Evolutionary conservation across 2,329 filamentous ascomycete genomes (phyloP).

Genomic region (Colletotrichum eremochloae): DNA sequence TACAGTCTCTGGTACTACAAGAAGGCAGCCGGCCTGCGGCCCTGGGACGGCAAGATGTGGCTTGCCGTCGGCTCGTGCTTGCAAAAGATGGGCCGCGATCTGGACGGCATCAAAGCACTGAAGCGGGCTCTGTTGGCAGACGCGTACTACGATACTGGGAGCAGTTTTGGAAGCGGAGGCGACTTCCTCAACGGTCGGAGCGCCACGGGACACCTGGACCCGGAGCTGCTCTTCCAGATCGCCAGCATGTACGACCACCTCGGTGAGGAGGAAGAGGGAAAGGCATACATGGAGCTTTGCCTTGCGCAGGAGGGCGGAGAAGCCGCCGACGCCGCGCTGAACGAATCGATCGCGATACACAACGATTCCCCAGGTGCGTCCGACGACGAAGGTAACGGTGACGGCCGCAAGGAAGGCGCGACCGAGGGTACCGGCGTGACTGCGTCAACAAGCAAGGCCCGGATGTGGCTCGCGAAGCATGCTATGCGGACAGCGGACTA

Average conservation of each 20-base stretch:
- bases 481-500: slow-evolving; percentile 84
- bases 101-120: slow-evolving; percentile 94
- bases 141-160: slow-evolving; percentile 81
- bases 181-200: slow-evolving; percentile 63
- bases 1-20: slow-evolving; percentile 99
- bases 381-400: slow-evolving; percentile 51
- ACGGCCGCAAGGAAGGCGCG: slow-evolving; percentile 47
- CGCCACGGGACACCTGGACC: slow-evolving; percentile 77
- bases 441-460: slow-evolving; percentile 88
- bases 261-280: slow-evolving; percentile 82
- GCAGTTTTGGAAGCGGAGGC: slow-evolving; percentile 64
- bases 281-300: slow-evolving; percentile 95
- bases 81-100: slow-evolving; percentile 86
- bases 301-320: slow-evolving; percentile 86
- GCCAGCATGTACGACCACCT: slow-evolving; percentile 89
- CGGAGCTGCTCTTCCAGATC: slow-evolving; percentile 91
- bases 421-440: slow-evolving; percentile 84
- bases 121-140: slow-evolving; percentile 93
- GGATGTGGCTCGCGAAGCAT: slow-evolving; percentile 91
- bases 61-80: slow-evolving; percentile 94
- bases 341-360: slow-evolving; percentile 67
- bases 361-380: slow-evolving; percentile 63
- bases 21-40: slow-evolving; percentile 90
- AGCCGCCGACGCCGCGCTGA: slow-evolving; percentile 57
- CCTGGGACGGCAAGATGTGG: slow-evolving; percentile 99